Evolutionary conservation across 331 rosid genomes (phyloP).

Genomic region (Acacia concinna): DNA sequence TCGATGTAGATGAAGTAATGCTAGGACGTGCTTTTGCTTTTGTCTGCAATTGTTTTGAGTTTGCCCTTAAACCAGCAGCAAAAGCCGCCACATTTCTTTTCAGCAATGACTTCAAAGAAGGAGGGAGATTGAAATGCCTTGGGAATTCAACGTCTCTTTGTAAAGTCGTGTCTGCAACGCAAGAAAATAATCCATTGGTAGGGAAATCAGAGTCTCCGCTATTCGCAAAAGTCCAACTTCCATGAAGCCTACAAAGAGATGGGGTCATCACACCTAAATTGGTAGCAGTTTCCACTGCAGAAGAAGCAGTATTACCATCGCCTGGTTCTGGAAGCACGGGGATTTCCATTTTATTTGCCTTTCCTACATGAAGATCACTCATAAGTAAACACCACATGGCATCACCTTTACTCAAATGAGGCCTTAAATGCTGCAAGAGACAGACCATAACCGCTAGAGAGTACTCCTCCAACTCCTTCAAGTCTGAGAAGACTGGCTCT

Average conservation of each 20-base stretch:
- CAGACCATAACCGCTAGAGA: conserved; percentile 63
- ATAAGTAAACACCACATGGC: conserved; percentile 87
- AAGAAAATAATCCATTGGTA: conserved; percentile 41
- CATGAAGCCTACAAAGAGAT: background rate
- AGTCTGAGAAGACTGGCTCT: conserved; percentile 54
- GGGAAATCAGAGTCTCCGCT: conserved; percentile 40
- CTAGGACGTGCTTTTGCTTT: conserved; percentile 26
- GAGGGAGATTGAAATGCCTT: conserved; percentile 64
- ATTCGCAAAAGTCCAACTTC: background rate
- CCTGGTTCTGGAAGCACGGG: conserved; percentile 44
- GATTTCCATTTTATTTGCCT: conserved; percentile 61
- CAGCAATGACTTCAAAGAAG: conserved; percentile 63
- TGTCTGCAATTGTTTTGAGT: conserved; percentile 47
- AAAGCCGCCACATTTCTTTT: conserved; percentile 68
- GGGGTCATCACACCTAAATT: background rate
- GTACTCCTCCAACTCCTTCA: conserved; percentile 64
- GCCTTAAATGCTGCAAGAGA: conserved; percentile 65
- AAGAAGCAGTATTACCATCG: background rate
- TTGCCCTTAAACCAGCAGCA: conserved; percentile 73
- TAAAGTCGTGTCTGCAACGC: conserved; percentile 41
- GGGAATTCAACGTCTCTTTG: conserved; percentile 72
- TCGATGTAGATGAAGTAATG: conserved; percentile 28
- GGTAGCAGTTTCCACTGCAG: background rate
- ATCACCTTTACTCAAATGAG: conserved; percentile 68
- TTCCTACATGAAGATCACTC: conserved; percentile 72